A percentile compares a stretch with the other conserved stretches of the same genome.
phyloP scores from a whole-genome alignment of 2,329 filamentous ascomycete species.

The Myriosclerotinia curreyana region DNA sequence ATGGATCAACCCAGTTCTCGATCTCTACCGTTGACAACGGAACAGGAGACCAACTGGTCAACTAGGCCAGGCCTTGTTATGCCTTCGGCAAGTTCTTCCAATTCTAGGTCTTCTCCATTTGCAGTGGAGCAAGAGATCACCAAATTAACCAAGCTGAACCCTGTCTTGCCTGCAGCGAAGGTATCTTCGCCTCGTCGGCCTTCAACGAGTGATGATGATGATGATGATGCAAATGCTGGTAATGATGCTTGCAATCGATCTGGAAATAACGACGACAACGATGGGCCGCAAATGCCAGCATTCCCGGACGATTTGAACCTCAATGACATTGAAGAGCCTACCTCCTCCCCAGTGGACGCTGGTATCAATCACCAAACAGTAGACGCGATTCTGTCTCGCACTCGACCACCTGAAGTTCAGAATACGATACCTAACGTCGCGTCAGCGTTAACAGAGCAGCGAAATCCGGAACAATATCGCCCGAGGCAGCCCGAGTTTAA shows the following conservation, averaged over 20 bases:
- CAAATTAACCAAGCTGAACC: not conserved
- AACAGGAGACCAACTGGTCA: not conserved
- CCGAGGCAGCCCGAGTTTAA: not conserved
- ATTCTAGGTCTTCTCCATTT: not conserved
- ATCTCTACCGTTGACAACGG: not conserved
- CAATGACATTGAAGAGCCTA: slow-evolving; percentile 22
- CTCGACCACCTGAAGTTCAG: not conserved
- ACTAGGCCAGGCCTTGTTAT: not conserved
- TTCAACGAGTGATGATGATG: not conserved
- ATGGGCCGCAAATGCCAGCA: not conserved
- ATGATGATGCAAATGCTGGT: not conserved
- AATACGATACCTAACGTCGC: not conserved
- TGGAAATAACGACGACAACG: not conserved
- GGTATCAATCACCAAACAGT: slow-evolving; percentile 30
- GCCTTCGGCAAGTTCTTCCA: not conserved
- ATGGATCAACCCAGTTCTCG: slow-evolving; percentile 30
- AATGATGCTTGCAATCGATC: not conserved
- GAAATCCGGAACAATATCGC: too few species aligned
- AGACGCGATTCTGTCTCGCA: slow-evolving; percentile 28
- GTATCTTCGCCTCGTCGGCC: not conserved
- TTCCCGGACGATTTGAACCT: not conserved
- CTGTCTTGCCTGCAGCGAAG: not conserved
- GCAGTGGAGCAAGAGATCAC: not conserved
- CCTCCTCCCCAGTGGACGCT: slow-evolving; percentile 24
- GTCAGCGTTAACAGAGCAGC: not conserved